These are phyloP conservation scores for Luffa aegyptiaca DNA, from an alignment of 306 rosid species.

Conservation along the genomic window DNA sequence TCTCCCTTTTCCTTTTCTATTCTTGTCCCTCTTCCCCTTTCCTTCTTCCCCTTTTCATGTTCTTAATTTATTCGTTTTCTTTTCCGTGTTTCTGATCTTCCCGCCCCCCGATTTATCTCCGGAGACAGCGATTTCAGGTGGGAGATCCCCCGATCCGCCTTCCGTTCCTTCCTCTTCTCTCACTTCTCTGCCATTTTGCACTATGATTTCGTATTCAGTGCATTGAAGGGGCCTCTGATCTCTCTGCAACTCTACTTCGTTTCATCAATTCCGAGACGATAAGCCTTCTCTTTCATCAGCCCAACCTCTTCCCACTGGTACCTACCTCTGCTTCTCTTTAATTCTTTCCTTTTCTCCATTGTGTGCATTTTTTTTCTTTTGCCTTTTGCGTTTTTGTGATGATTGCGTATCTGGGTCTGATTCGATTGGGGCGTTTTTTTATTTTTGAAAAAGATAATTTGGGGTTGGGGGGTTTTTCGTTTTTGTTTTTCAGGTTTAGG, in stretches of 20 bases:
- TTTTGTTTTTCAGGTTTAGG: constrained; percentile 3
- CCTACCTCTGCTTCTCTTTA: not conserved
- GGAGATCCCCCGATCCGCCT: not conserved
- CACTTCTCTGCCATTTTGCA: not conserved
- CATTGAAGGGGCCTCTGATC: constrained; percentile 20
- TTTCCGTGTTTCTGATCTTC: not conserved
- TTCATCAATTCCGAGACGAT: constrained; percentile 36
- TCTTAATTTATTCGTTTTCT: not conserved
- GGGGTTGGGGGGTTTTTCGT: not conserved
- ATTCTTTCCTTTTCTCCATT: not conserved
- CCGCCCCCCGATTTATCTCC: constrained; percentile 8
- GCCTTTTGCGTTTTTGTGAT: constrained; percentile 12
- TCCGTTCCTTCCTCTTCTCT: not conserved
- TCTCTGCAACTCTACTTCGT: constrained; percentile 10
- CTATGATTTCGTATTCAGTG: constrained; percentile 34
- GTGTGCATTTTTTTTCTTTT: not conserved
- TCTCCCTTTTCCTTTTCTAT: not conserved
- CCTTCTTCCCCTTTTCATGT: not conserved
- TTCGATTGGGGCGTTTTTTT: not conserved
- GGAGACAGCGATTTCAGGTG: not conserved
- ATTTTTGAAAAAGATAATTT: not conserved
- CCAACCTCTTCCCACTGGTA: not conserved
- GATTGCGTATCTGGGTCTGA: constrained; percentile 8
- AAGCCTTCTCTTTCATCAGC: constrained; percentile 11
- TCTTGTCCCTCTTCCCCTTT: not conserved